phyloP scores from a whole-genome alignment of 306 rosid species.

The Pyrus pyrifolia region DNA sequence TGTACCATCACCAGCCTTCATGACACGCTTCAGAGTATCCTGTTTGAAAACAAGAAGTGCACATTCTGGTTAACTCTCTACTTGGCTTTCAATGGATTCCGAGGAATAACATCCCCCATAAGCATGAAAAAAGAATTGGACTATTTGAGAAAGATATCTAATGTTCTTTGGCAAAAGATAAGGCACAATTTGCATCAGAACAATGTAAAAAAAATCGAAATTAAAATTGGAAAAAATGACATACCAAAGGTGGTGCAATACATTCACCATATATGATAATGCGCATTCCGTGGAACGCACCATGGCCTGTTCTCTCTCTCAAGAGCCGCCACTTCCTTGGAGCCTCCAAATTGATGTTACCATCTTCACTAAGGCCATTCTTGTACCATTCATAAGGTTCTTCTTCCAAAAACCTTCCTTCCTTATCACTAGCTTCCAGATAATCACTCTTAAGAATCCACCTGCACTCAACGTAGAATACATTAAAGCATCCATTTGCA shows the following conservation, averaged over 20 bases:
- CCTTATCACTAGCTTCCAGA: constrained; percentile 62
- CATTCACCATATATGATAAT: constrained; percentile 72
- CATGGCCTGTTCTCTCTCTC: constrained; percentile 79
- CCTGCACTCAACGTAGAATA: constrained; percentile 43
- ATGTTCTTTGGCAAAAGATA: not conserved
- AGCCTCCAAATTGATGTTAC: constrained; percentile 84
- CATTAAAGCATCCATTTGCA: not conserved
- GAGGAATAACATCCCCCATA: not conserved
- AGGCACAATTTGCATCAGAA: not conserved
- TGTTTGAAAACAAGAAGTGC: constrained; percentile 20
- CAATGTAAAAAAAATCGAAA: not conserved
- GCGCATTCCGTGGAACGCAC: constrained; percentile 77
- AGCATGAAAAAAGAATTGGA: not conserved
- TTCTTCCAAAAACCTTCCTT: constrained; percentile 58
- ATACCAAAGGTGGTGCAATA: constrained; percentile 81
- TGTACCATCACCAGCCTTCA: constrained; percentile 88
- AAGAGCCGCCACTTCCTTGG: constrained; percentile 92
- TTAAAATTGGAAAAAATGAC: constrained; percentile 11
- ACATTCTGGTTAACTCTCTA: not conserved
- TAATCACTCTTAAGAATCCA: constrained; percentile 91
- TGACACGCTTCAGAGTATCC: constrained; percentile 89
- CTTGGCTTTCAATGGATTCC: not conserved
- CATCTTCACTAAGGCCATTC: constrained; percentile 75
- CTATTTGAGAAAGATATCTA: not conserved
- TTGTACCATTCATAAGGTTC: constrained; percentile 88